Evolutionary conservation across 495 filamentous ascomycete species (phyloP).

Genomic region (Talaromyces wortmannii): DNA sequence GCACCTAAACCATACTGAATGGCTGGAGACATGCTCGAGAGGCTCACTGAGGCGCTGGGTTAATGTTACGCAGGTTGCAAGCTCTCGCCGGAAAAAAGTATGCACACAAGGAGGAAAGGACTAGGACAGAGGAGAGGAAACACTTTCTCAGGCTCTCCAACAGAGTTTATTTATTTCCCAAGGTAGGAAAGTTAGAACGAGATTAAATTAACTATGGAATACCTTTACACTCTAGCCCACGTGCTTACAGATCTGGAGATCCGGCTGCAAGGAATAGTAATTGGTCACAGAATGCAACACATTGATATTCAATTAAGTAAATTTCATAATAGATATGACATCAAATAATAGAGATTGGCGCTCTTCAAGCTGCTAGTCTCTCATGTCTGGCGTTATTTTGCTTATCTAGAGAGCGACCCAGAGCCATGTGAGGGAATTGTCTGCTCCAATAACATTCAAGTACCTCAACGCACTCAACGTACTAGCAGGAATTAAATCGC

Average conservation of each 20-base stretch:
- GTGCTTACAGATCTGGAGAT: not conserved
- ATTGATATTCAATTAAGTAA: not conserved
- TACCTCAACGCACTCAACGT: not conserved
- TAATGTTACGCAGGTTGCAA: not conserved
- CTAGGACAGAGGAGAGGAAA: too few relatives aligned
- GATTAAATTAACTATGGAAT: too few relatives aligned
- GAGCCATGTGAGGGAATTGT: not conserved
- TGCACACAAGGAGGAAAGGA: not conserved
- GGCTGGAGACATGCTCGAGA: not conserved
- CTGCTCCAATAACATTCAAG: not conserved
- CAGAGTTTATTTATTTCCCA: not conserved
- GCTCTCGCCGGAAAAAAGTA: not conserved
- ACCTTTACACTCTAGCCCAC: too few relatives aligned
- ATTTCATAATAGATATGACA: not conserved
- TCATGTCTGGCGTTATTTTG: not conserved
- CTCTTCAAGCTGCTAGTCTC: not conserved
- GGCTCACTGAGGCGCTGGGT: not conserved
- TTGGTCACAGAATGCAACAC: too few relatives aligned
- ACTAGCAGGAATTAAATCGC: not conserved
- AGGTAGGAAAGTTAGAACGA: not conserved
- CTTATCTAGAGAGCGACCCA: not conserved
- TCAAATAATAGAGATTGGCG: not conserved
- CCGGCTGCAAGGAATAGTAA: not conserved
- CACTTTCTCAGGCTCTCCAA: too few relatives aligned
- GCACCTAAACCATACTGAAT: not conserved